A percentile compares a stretch with the other conserved stretches of the same genome.
Evolutionary conservation across 768 basidiomycete genomes (phyloP).

Genomic region (Mycena haematopus): DNA sequence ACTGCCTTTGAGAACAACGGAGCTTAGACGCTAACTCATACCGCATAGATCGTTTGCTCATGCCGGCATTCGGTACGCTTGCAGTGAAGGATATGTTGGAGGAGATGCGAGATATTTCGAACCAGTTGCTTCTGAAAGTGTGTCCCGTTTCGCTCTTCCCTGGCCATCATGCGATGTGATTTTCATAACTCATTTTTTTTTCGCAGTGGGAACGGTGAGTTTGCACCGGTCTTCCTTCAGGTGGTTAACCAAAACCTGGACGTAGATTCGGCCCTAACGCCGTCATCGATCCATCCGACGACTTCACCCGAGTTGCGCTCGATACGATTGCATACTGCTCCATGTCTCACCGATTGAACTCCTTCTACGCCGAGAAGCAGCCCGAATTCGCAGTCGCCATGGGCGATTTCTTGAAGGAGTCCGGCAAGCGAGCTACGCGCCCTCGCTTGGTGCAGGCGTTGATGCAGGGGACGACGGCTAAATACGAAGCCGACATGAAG

Average conservation of each 20-base stretch:
- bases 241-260: background rate
- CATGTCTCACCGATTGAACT: constrained; percentile 53
- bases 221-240: constrained; percentile 15
- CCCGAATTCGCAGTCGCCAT: constrained; percentile 49
- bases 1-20: background rate
- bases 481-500: constrained; percentile 49
- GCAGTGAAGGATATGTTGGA: constrained; percentile 53
- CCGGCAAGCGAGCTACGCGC: constrained; percentile 41
- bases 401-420: constrained; percentile 48
- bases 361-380: constrained; percentile 48
- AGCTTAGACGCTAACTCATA: background rate
- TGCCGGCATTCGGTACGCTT: constrained; percentile 47
- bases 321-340: constrained; percentile 54
- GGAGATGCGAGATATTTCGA: constrained; percentile 53
- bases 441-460: constrained; percentile 42
- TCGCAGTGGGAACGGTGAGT: constrained; percentile 46
- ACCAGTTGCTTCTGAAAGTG: constrained; percentile 48
- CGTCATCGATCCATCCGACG: constrained; percentile 49
- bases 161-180: too few species aligned
- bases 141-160: background rate
- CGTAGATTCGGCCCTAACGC: constrained; percentile 50
- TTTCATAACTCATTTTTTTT: background rate
- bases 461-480: constrained; percentile 41
- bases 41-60: constrained; percentile 38
- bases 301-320: constrained; percentile 54